Evolutionary conservation across 768 basidiomycete genomes (phyloP), one percentile per base, ranked within the genome.

Genomic region (Hypholoma fasciculare): DNA sequence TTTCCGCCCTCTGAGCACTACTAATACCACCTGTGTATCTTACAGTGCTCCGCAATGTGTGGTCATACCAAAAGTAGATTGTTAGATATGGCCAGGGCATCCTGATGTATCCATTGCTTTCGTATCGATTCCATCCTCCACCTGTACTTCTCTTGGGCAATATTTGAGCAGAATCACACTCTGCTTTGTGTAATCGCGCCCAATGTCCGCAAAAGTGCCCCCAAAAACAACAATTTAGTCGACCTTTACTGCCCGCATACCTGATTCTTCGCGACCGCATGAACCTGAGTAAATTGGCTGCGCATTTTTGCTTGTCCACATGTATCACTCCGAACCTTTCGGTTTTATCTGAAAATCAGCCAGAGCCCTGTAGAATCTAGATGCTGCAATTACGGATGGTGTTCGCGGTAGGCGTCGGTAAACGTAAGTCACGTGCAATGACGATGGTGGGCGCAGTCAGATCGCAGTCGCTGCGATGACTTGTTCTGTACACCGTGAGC

Each of bases 21-120:
- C 49, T 52, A n/a, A 23, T 56, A 34, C 48, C 59, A 38, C 44
- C 39, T 43, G 23, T 27, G 26, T 58, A 42, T 47, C 40, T 42
- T 40, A 62, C 27, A 98, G 96, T 97, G 75, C 90, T 98, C 75
- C 88, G 92, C 74, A 94, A 94, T 75, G 94, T 94, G 72, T 98
- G 94, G 94, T 89, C 88, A 64, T 93, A 92, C 87, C 83, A 88
- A 83, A 96, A 96, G 83, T 98, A 88, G 84, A 68, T 46, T 59
- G 60, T 62, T 63, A 62, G 62, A 64, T 66, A 62, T 60, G 39
- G 54, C 57, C 52, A 50, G 58, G 59, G 60, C 48, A 50, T 47
- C 58, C 44, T 54, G 57, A 64, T 66, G 65, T 66, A 63, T 57
- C 61, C 44, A 59, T 57, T 61, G 51, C 63, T 63, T 40, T 61